Conservation (phyloP, 2,329 filamentous ascomycete species). For the Bertia moriformis region DNA sequence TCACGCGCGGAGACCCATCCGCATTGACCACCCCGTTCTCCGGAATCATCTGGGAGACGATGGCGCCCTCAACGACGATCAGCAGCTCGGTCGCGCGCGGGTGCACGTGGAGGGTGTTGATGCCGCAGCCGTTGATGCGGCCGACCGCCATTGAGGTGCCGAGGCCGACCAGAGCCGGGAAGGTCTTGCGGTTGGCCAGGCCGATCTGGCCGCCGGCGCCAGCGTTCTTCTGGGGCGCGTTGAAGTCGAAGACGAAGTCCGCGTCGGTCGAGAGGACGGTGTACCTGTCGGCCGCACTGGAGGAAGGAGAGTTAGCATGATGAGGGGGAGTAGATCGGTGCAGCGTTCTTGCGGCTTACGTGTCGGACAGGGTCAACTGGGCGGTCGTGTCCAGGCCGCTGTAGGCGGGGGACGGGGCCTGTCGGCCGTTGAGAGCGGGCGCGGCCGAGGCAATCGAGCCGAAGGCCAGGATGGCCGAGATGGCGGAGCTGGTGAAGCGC, state of each 20-base stretch:
- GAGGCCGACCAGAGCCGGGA: constrained; percentile 38
- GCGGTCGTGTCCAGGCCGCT: constrained; percentile 5
- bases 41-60: constrained; percentile 34
- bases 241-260: constrained; percentile 35
- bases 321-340: not conserved
- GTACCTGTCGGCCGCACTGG: constrained; percentile 24
- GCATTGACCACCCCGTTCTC: constrained; percentile 31
- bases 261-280: constrained; percentile 23
- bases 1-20: constrained; percentile 19
- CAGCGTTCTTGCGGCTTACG: not conserved
- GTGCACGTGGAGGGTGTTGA: constrained; percentile 42
- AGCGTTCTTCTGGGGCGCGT: constrained; percentile 12
- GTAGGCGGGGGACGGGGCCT: constrained; percentile 1
- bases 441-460: constrained; percentile 13
- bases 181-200: constrained; percentile 37
- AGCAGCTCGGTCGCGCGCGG: constrained; percentile 37
- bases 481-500: constrained; percentile 16
- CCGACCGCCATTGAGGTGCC: constrained; percentile 31
- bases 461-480: constrained; percentile 22
- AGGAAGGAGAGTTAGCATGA: not conserved
- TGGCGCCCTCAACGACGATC: constrained; percentile 29
- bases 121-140: constrained; percentile 33
- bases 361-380: constrained; percentile 10
- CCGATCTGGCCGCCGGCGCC: constrained; percentile 31
- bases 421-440: constrained; percentile 7